Conservation (phyloP, 768 basidiomycete genomes). For the Mycena rebaudengoi region DNA sequence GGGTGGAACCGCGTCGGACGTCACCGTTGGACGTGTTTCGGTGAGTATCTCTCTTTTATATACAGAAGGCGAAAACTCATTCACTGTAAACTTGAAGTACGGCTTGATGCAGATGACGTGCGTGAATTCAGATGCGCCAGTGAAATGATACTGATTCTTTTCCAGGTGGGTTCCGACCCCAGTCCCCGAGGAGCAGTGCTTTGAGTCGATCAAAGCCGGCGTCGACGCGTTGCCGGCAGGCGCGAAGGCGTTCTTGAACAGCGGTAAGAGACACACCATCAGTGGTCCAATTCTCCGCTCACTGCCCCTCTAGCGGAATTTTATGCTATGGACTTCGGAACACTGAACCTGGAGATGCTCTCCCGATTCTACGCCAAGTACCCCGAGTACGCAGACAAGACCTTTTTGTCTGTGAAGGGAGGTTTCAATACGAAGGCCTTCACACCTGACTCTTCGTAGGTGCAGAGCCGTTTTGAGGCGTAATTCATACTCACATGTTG, state of each 20-base stretch:
- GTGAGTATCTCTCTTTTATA: background rate
- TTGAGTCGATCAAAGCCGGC: conserved; percentile 67
- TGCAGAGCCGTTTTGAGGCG: background rate
- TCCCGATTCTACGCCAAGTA: conserved; percentile 56
- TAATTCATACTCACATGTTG: too few relatives aligned
- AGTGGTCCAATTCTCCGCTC: background rate
- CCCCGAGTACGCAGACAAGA: conserved; percentile 42
- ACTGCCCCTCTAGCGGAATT: conserved; percentile 22
- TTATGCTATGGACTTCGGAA: background rate
- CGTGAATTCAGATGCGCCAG: background rate
- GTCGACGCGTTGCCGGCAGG: conserved; percentile 52
- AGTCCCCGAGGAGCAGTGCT: conserved; percentile 65
- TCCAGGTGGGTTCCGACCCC: background rate
- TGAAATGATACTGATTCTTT: background rate
- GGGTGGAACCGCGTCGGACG: conserved; percentile 8
- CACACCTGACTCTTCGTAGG: conserved; percentile 19
- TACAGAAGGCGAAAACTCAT: background rate
- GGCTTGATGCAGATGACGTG: conserved; percentile 29
- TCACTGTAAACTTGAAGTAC: conserved; percentile 14
- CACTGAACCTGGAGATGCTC: conserved; percentile 50
- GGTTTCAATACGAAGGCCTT: background rate
- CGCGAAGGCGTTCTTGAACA: conserved; percentile 58
- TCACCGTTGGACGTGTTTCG: conserved; percentile 8
- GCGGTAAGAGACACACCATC: conserved; percentile 9
- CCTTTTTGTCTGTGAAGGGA: conserved; percentile 46